Conservation (phyloP, 345 rosid species). For the Trapa bicornis region DNA sequence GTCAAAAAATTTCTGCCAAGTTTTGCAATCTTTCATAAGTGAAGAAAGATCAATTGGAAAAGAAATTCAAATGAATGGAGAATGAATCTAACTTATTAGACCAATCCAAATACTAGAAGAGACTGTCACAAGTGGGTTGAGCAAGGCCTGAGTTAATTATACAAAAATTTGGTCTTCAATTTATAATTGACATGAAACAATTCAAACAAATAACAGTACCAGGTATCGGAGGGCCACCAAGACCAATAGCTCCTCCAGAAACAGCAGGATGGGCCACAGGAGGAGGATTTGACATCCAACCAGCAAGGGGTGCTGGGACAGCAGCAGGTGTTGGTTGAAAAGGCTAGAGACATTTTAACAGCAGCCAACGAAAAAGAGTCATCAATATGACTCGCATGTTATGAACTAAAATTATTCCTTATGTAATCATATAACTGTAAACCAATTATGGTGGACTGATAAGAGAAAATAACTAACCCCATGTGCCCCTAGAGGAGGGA, state of each 20-base stretch:
- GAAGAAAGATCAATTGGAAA: not conserved
- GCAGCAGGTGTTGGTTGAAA: conserved; percentile 43
- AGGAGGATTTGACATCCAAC: conserved; percentile 72
- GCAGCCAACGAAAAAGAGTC: not conserved
- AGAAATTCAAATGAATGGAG: too few relatives aligned
- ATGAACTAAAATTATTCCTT: not conserved
- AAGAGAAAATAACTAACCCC: conserved; percentile 24
- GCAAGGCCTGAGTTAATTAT: too few relatives aligned
- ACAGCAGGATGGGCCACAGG: conserved; percentile 16
- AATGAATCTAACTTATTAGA: too few relatives aligned
- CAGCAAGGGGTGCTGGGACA: conserved; percentile 50
- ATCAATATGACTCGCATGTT: not conserved
- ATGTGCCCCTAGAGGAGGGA: conserved; percentile 35
- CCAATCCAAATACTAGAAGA: too few relatives aligned
- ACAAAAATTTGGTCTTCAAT: not conserved
- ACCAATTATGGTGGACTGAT: not conserved
- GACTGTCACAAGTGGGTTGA: too few relatives aligned
- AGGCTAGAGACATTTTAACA: conserved; percentile 27
- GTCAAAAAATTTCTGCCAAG: not conserved
- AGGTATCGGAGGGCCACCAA: conserved; percentile 65
- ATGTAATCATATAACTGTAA: not conserved
- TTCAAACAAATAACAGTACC: conserved; percentile 41
- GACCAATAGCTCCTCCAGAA: conserved; percentile 76
- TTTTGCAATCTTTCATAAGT: not conserved
- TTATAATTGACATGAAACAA: not conserved